Base-by-base conservation (phyloP, 106 monocot species). In the Xerophyta viscosa region DNA sequence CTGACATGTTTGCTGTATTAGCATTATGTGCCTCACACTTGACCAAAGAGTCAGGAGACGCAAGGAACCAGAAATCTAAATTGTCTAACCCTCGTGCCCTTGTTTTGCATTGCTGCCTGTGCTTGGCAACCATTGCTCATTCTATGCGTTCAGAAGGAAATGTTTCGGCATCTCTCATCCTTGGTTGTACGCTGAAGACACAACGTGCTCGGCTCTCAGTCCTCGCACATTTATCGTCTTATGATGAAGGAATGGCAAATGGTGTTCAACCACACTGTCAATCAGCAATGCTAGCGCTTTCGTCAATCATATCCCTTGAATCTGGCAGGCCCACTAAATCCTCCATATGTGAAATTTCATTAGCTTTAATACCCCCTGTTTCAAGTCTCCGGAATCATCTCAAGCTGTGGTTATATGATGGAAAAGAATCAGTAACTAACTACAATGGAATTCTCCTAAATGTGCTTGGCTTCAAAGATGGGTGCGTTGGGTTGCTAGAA, bases 261-360 rank as follows among this genome's bases (percentile, higher is more conserved):
- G 68, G 67, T 29, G 56, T 79, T 63, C 82, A 89, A 60, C 78
- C 85, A 33, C 74, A 98, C 28, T 80, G 71, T 71, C 73, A 74
- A 56, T 68, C 98, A 37, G 90, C 90, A 23, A 98, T 98, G 98
- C 54, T 90, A 19, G 98, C 90, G 65, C 64, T 98, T 37, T 76
- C 98, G 47, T 68, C 76, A 56, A 27, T 98, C 65, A n/a, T 86
- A 48, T 74, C 77, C 17, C 82, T 90, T 29, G 90, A 98, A 54
- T 71, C 53, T 51, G 68, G 62, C 0, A 52, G 42, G 12, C 41
- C 55, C 39, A 13, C 48, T 23, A 85, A 73, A 31, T 81, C 81
- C 27, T 67, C 70, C 9, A 69, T 90, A 13, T 66, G 65, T 61
- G 90, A 98, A 59, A 61, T 54, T 30, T 72, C 77, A 27, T 64